Base-by-base conservation (phyloP, 2,329 filamentous ascomycete genomes). In the Pseudogymnoascus sp. region DNA sequence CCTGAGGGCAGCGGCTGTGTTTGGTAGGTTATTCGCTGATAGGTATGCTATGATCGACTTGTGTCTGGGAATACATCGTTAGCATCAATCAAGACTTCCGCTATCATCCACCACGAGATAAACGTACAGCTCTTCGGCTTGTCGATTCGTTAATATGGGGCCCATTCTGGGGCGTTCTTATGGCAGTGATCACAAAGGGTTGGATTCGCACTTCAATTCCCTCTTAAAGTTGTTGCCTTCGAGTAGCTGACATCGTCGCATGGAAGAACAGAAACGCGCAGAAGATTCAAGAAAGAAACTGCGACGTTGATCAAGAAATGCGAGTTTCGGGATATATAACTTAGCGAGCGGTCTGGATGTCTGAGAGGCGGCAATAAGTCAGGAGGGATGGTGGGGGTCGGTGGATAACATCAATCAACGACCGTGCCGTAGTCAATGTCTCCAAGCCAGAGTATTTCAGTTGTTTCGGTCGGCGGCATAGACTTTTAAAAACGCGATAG, bases 21-120 rank as follows among this genome's bases (percentile, higher is more conserved):
- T 84, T 28, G 85, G 77, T 42, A 94, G 84, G 72, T 88, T 88
- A 72, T 84, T 87, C 35, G 90, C 86, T 55, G 85, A 82, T 19
- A 96, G 81, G 74, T 97, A 97, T 68, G 92, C 91, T 72, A 96
- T 89, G 69, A 97, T 91, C 66, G 92, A 90, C 79, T 96, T 96
- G 81, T 97, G 91, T 72, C 91, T 95, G 77, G 66, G 62, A 66
- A 41, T 23, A 52, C 28, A 64, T 55, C n/a, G 16, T 55, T 22
- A 33, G 28, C 49, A 22, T 33, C 49, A 19, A 55, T 33, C 28
- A 2, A 22, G 8, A 7, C 11, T 14, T 33, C 16, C 14, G 5
- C n/a, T 33, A 14, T 14, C 22, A 19, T 55, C 49, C 5, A 16
- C 49, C 28, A 16, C 2, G 16, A 4, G 49, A 55, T 33, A 22